Evolutionary conservation across 2,329 filamentous ascomycete species (phyloP), one percentile per base, ranked within the genome.

Genomic region (Colletotrichum gloeosporioides): DNA sequence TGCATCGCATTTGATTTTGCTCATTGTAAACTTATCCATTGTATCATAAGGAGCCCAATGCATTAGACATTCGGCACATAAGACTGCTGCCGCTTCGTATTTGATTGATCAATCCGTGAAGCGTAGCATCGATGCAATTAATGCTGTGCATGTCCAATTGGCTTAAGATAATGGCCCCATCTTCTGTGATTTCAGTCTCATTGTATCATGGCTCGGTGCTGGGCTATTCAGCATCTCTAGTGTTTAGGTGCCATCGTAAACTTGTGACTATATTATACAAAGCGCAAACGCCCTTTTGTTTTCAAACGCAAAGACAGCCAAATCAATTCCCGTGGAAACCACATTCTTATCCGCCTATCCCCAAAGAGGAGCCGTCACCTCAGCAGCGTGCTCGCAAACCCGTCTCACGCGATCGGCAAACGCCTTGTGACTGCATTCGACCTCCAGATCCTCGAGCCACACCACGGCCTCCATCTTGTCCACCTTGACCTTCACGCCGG

Each of bases 381-480:
- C 96, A 4, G 96, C 93, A 1, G 95, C 96, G 79, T 96, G 90
- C 84, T 99, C 96, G 13, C 98, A 95, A 10, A 99, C 95, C 2
- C 95, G 95, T 80, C 94, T 91, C 7, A 99, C 95, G 75, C 97
- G 90, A 84, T 98, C 96, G 63, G 93, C 93, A 81, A 98, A 91
- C 22, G 95, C 92, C 78, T 92, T 92, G 78, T 95, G 95, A 71
- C 87, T 87, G 83, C 95, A 98, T 85, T 99, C 97, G 6, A 99
- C 95, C 80, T 98, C 95, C 61, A 99, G 85, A 79, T 95, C 92
- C 88, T 99, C 97, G 53, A 99, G 87, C 96, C 96, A 99, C 8
- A 99, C 93, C 77, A 92, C 94, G 8, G 96, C 97, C 69, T 94
- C 89, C 86, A 96, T 93, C 86, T 95, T 97, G 81, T 99, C 96